Evolutionary conservation across 2,329 filamentous ascomycete species (phyloP).

Genomic region (Ceratocystis diversiconidia): DNA sequence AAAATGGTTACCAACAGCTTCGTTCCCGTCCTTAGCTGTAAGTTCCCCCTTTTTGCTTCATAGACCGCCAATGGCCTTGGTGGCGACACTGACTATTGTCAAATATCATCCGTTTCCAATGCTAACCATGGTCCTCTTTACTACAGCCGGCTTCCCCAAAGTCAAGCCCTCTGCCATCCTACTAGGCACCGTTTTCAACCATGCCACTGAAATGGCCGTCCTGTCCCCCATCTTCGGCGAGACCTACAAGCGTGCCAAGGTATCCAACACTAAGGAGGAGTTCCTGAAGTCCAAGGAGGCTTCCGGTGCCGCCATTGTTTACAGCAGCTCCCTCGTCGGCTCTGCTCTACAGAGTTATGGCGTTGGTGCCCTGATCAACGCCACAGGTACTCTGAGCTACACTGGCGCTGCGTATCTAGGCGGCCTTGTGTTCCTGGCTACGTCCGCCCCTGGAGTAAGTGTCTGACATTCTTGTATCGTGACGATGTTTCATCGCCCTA

Average conservation of each 20-base stretch:
- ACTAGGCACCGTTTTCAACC: slow-evolving; percentile 90
- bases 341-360: slow-evolving; percentile 82
- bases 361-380: slow-evolving; percentile 81
- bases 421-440: slow-evolving; percentile 79
- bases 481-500: background rate
- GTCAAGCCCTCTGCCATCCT: slow-evolving; percentile 98
- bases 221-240: slow-evolving; percentile 83
- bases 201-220: slow-evolving; percentile 76
- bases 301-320: slow-evolving; percentile 70
- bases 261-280: slow-evolving; percentile 88
- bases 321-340: slow-evolving; percentile 79
- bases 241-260: slow-evolving; percentile 84
- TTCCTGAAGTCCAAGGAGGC: slow-evolving; percentile 91
- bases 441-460: slow-evolving; percentile 71
- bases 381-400: slow-evolving; percentile 87
- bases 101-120: background rate
- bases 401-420: slow-evolving; percentile 95
- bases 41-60: background rate
- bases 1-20: slow-evolving; percentile 18
- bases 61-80: background rate
- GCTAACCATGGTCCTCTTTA: slow-evolving; percentile 14
- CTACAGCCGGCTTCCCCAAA: slow-evolving; percentile 39
- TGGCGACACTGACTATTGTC: background rate
- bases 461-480: background rate
- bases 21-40: slow-evolving; percentile 17